phyloP scores from a whole-genome alignment of 306 rosid species.

The Styphnolobium japonicum region DNA sequence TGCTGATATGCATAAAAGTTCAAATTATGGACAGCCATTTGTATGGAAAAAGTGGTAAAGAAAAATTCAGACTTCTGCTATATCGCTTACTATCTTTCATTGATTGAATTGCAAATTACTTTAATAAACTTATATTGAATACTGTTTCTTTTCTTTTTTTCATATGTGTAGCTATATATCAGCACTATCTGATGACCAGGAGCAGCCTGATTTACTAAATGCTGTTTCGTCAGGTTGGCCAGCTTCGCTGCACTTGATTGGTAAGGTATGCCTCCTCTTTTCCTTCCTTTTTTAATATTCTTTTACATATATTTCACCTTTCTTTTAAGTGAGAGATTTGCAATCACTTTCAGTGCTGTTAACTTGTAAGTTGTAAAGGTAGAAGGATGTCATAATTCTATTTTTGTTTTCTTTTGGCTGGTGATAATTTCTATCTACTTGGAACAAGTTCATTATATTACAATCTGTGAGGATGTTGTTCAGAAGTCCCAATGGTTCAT shows the following conservation, averaged over 20 bases:
- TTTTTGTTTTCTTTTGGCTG: neutral
- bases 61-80: constrained; percentile 2
- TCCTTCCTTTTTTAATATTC: neutral
- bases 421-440: neutral
- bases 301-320: neutral
- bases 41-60: constrained; percentile 1
- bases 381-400: neutral
- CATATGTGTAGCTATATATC: constrained; percentile 74
- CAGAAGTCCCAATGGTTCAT: constrained; percentile 13
- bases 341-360: neutral
- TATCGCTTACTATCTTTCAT: neutral
- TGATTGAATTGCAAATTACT: neutral
- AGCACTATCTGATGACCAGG: constrained; percentile 68
- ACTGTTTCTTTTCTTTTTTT: neutral
- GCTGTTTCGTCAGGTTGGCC: constrained; percentile 92
- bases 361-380: constrained; percentile 7
- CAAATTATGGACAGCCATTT: constrained; percentile 17
- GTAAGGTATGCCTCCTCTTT: constrained; percentile 62
- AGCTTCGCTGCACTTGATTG: constrained; percentile 87
- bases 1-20: constrained; percentile 1
- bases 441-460: neutral
- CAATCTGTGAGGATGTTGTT: constrained; percentile 4
- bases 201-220: constrained; percentile 54
- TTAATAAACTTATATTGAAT: neutral
- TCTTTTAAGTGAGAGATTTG: constrained; percentile 3